These are phyloP conservation scores for Cladosporium cucumerinum DNA, from an alignment of 2,329 filamentous ascomycete genomes.

Conservation along the genomic window DNA sequence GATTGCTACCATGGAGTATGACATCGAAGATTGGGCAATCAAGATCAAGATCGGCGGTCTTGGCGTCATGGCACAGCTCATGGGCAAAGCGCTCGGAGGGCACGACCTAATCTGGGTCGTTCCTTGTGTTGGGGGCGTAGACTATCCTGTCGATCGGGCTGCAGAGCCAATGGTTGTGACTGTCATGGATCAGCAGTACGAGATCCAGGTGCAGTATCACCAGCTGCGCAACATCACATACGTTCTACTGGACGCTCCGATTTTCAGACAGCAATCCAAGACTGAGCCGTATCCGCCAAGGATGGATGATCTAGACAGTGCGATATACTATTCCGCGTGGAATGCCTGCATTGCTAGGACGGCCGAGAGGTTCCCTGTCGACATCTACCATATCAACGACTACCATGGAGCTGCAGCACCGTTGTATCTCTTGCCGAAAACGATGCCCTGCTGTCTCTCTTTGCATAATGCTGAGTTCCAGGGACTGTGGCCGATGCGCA, in stretches of 20 bases:
- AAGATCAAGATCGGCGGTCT: slow-evolving; percentile 70
- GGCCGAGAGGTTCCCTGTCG: slow-evolving; percentile 59
- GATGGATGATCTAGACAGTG: slow-evolving; percentile 67
- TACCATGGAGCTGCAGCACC: slow-evolving; percentile 63
- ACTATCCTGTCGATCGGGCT: slow-evolving; percentile 58
- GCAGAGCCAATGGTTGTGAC: slow-evolving; percentile 62
- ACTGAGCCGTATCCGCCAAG: slow-evolving; percentile 64
- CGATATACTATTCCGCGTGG: slow-evolving; percentile 68
- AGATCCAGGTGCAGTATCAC: slow-evolving; percentile 63
- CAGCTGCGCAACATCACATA: slow-evolving; percentile 63
- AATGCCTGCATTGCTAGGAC: slow-evolving; percentile 66
- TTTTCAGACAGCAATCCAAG: slow-evolving; percentile 63
- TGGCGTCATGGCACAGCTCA: slow-evolving; percentile 67
- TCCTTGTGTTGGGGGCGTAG: slow-evolving; percentile 58
- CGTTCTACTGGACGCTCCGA: slow-evolving; percentile 63
- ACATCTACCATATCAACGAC: slow-evolving; percentile 64
- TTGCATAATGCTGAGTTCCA: slow-evolving; percentile 69
- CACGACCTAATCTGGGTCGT: slow-evolving; percentile 60
- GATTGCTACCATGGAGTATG: slow-evolving; percentile 70
- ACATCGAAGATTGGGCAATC: slow-evolving; percentile 67
- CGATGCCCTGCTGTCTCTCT: slow-evolving; percentile 60
- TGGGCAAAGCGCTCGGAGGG: slow-evolving; percentile 63
- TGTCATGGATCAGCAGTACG: slow-evolving; percentile 59
- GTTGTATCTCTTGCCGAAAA: slow-evolving; percentile 61
- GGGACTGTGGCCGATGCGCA: slow-evolving; percentile 65